Percentiles rank a stretch among this genome's conserved stretches.
Conservation (phyloP, 2,329 filamentous ascomycete genomes). For the Alternaria alternata region DNA sequence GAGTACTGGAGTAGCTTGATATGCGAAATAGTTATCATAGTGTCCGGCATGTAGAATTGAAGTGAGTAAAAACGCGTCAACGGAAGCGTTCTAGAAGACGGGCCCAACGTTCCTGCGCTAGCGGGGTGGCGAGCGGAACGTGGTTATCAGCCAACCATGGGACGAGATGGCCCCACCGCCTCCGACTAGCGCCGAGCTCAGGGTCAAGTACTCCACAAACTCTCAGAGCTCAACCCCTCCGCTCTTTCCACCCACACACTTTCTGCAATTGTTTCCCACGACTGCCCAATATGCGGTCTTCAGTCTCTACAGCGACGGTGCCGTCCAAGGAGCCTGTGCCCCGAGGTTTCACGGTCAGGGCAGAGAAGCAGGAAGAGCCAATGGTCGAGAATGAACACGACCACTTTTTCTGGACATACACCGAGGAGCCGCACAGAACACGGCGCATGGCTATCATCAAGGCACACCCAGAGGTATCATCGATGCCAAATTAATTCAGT, state of each 20-base stretch:
- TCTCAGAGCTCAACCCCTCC: conserved; percentile 12
- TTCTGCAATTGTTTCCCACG: conserved; percentile 11
- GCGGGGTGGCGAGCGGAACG: conserved; percentile 9
- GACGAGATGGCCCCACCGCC: conserved; percentile 12
- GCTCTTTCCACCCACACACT: conserved; percentile 1
- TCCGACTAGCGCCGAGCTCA: conserved; percentile 13
- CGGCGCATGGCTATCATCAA: conserved; percentile 95
- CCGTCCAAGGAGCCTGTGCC: conserved; percentile 35
- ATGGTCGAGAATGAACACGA: conserved; percentile 49
- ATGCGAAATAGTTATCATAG: too few relatives aligned
- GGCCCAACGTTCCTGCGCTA: conserved; percentile 8
- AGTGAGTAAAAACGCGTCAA: too few relatives aligned
- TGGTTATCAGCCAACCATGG: conserved; percentile 19
- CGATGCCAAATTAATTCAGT: background rate
- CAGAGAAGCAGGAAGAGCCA: conserved; percentile 24
- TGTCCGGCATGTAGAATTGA: too few relatives aligned
- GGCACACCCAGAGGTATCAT: conserved; percentile 88
- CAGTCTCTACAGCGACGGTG: conserved; percentile 46
- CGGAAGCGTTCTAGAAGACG: background rate
- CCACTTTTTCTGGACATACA: conserved; percentile 98
- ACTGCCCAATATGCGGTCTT: conserved; percentile 44
- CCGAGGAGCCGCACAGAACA: conserved; percentile 94
- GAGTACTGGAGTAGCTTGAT: too few relatives aligned
- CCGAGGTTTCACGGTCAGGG: conserved; percentile 34
- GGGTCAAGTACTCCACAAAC: conserved; percentile 18